A percentile compares a stretch with the other conserved stretches of the same genome.
phyloP scores from a whole-genome alignment of 495 filamentous ascomycete species.

The Penicillium salamii region DNA sequence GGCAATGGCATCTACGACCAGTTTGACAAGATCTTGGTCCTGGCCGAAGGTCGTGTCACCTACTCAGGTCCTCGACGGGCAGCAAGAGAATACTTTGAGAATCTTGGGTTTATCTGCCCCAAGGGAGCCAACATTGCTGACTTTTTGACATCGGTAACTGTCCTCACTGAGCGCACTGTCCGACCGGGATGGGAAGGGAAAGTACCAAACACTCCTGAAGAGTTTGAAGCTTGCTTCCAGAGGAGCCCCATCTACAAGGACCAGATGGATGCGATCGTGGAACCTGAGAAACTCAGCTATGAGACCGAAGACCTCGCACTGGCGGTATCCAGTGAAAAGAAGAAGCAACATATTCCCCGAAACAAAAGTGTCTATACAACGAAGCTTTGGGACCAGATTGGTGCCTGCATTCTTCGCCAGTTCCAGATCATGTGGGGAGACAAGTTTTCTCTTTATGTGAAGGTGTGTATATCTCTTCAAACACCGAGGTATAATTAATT shows the following conservation, averaged over 20 bases:
- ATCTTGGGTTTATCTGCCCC: slow-evolving; percentile 70
- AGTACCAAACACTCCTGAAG: slow-evolving; percentile 69
- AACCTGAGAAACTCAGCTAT: slow-evolving; percentile 39
- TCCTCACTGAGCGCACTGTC: slow-evolving; percentile 62
- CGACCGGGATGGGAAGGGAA: slow-evolving; percentile 61
- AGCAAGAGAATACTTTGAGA: slow-evolving; percentile 65
- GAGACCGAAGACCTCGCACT: slow-evolving; percentile 41
- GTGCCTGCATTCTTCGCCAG: slow-evolving; percentile 49
- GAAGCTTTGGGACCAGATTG: slow-evolving; percentile 54
- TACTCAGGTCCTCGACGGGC: slow-evolving; percentile 64
- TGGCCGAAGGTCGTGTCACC: slow-evolving; percentile 77
- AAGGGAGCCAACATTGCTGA: slow-evolving; percentile 71
- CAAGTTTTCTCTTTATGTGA: slow-evolving; percentile 32
- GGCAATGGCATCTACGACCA: slow-evolving; percentile 71
- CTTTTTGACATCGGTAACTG: slow-evolving; percentile 77
- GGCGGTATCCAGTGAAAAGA: slow-evolving; percentile 49
- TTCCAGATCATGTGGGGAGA: slow-evolving; percentile 41
- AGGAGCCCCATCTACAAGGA: slow-evolving; percentile 61
- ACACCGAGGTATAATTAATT: too few species aligned
- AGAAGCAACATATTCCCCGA: slow-evolving; percentile 48
- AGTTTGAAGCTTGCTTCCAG: slow-evolving; percentile 71
- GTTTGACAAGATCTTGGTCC: slow-evolving; percentile 75
- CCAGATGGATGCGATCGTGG: slow-evolving; percentile 63
- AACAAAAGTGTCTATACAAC: slow-evolving; percentile 51
- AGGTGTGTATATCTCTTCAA: too few species aligned